These are phyloP conservation scores for Cryptosporidium meleagridis DNA, from an alignment of 169 alveolate genomes.

Conservation along the genomic window DNA sequence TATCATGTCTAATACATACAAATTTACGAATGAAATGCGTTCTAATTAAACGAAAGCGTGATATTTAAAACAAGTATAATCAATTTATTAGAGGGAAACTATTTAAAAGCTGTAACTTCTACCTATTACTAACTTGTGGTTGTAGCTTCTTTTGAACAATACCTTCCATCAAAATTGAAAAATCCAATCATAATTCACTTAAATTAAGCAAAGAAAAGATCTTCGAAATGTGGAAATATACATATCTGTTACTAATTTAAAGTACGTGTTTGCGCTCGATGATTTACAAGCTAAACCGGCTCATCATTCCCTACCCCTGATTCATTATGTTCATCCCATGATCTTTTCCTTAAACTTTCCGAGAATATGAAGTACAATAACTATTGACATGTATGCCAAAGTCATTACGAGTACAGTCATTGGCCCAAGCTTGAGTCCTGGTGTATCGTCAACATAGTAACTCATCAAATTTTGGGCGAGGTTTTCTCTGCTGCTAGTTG, in stretches of 20 bases:
- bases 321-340: slow-evolving; percentile 13
- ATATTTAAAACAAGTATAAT: background rate
- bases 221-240: background rate
- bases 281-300: background rate
- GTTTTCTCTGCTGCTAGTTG: slow-evolving; percentile 35
- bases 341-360: slow-evolving; percentile 72
- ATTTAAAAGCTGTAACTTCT: background rate
- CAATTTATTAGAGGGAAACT: slow-evolving; percentile 2
- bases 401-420: slow-evolving; percentile 76
- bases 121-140: background rate
- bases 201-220: background rate
- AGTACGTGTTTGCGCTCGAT: background rate
- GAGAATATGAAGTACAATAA: slow-evolving; percentile 70
- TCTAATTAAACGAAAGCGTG: background rate
- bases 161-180: background rate
- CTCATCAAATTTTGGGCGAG: slow-evolving; percentile 63
- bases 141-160: background rate
- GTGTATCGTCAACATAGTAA: slow-evolving; percentile 74
- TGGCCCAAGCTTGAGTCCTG: slow-evolving; percentile 77
- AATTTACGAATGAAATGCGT: too few species aligned
- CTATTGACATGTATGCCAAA: slow-evolving; percentile 76
- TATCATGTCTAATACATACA: background rate
- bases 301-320: background rate
- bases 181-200: background rate
- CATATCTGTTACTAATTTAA: background rate